Evolutionary conservation across 768 basidiomycete genomes (phyloP).

Genomic region (Thelephora ganbajun): DNA sequence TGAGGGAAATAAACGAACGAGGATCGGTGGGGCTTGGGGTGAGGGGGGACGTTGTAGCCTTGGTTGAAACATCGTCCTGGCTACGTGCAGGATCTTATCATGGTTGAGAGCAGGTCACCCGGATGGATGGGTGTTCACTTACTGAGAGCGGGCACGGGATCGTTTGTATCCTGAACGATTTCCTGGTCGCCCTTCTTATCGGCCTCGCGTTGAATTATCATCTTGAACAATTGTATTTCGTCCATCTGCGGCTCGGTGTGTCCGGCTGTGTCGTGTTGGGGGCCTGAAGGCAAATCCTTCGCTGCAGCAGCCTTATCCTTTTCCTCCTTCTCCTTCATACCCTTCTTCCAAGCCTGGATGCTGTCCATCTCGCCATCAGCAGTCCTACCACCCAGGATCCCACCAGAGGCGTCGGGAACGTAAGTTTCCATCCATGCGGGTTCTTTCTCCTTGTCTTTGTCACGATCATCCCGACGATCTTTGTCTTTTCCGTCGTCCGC

Average conservation of each 20-base stretch:
- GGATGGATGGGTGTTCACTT: neutral
- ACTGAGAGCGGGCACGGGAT: neutral
- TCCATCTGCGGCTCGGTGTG: conserved; percentile 35
- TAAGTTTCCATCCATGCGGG: conserved; percentile 91
- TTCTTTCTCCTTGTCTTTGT: conserved; percentile 63
- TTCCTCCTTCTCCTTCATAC: conserved; percentile 61
- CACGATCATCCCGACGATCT: conserved; percentile 33
- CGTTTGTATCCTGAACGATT: neutral
- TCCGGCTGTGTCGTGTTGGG: neutral
- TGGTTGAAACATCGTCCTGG: too few relatives aligned
- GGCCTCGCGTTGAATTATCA: conserved; percentile 74
- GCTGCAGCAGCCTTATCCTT: conserved; percentile 29
- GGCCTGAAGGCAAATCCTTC: neutral
- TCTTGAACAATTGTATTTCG: conserved; percentile 73
- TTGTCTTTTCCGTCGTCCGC: conserved; percentile 35
- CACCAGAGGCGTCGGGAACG: conserved; percentile 44
- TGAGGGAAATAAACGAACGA: conserved; percentile 3
- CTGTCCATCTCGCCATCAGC: conserved; percentile 61
- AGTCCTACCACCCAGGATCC: conserved; percentile 49
- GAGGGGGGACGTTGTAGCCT: too few relatives aligned
- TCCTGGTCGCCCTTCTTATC: conserved; percentile 26
- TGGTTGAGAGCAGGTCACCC: too few relatives aligned
- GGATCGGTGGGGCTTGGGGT: neutral
- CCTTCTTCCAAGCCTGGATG: conserved; percentile 82
- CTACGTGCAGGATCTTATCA: too few relatives aligned